Evolutionary conservation across 2,329 filamentous ascomycete species (phyloP).

Genomic region (Cercospora janseana): DNA sequence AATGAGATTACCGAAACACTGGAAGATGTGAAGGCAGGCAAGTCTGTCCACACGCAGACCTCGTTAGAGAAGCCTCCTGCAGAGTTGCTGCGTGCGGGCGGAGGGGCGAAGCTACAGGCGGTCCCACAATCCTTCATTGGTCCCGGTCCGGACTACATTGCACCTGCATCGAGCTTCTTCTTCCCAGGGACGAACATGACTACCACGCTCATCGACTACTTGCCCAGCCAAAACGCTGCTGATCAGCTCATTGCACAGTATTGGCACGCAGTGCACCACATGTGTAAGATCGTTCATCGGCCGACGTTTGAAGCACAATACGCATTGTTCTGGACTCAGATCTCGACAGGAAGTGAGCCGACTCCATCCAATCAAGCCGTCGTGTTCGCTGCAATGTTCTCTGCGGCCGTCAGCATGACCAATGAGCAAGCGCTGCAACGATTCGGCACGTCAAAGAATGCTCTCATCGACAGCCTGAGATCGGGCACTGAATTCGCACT

Average conservation of each 20-base stretch:
- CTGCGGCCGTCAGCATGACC: conserved; percentile 64
- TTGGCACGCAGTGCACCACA: conserved; percentile 64
- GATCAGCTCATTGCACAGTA: conserved; percentile 67
- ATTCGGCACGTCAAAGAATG: conserved; percentile 57
- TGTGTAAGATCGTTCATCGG: conserved; percentile 66
- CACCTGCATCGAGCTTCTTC: conserved; percentile 66
- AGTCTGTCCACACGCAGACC: conserved; percentile 25
- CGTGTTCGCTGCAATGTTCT: conserved; percentile 68
- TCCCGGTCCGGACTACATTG: conserved; percentile 65
- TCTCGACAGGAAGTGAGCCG: conserved; percentile 60
- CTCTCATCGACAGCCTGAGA: conserved; percentile 62
- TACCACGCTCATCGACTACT: conserved; percentile 56
- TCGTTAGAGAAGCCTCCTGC: conserved; percentile 23
- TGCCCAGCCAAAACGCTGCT: conserved; percentile 58
- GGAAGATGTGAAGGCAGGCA: conserved; percentile 33
- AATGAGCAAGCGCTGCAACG: conserved; percentile 47
- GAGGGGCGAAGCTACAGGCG: conserved; percentile 27
- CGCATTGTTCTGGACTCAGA: conserved; percentile 62
- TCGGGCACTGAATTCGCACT: conserved; percentile 66
- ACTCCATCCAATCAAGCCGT: conserved; percentile 64
- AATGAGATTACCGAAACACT: conserved; percentile 59
- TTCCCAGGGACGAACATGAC: conserved; percentile 54
- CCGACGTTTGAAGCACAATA: conserved; percentile 67
- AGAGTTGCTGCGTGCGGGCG: conserved; percentile 21
- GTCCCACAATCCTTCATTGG: conserved; percentile 54